phyloP scores from a whole-genome alignment of 73 alveolate species.

The Paramecium caudatum region DNA sequence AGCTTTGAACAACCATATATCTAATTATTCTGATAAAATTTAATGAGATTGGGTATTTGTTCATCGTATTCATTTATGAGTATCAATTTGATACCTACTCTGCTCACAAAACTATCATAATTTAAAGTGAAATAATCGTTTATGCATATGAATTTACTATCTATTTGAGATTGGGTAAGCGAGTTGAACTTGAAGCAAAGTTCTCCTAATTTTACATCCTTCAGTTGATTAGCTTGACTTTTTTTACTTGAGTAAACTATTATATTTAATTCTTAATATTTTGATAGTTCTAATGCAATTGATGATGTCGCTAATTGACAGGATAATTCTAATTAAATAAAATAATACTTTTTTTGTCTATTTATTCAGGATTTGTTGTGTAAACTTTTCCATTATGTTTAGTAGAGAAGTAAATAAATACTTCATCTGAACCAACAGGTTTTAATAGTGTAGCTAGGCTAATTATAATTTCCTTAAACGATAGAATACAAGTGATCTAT shows the following conservation, averaged over 20 bases:
- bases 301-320: neutral
- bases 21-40: neutral
- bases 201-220: slow-evolving; percentile 65
- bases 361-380: neutral
- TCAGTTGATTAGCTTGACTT: slow-evolving; percentile 11
- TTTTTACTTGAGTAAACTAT: neutral
- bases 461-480: neutral
- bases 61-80: slow-evolving; percentile 1
- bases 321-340: neutral
- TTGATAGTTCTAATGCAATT: neutral
- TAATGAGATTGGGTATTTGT: neutral
- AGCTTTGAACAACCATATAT: neutral
- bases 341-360: slow-evolving; percentile 6
- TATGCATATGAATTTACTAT: neutral
- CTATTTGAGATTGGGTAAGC: neutral
- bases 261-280: slow-evolving; percentile 10
- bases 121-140: slow-evolving; percentile 46
- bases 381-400: neutral
- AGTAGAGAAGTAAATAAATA: neutral
- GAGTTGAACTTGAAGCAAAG: neutral
- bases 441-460: neutral
- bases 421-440: neutral
- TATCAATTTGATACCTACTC: slow-evolving; percentile 32
- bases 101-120: slow-evolving; percentile 1
- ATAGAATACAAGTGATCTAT: slow-evolving; percentile 32